phyloP scores from a whole-genome alignment of 2,329 filamentous ascomycete genomes.

The Fusarium pseudocircinatum region DNA sequence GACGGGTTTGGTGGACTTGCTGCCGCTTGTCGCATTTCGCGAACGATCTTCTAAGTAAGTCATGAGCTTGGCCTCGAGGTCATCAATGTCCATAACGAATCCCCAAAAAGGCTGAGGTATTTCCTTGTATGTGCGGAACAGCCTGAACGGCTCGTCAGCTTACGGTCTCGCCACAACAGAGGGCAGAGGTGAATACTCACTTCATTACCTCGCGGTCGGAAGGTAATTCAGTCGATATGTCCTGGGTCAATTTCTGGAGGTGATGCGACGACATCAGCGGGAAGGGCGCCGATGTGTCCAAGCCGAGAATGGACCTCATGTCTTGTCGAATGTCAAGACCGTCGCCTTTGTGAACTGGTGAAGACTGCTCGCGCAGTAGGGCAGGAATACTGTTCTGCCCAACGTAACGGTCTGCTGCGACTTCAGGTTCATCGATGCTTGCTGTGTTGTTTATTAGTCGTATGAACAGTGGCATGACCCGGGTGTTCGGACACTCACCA shows the following conservation, averaged over 20 bases:
- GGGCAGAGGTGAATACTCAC: conserved; percentile 52
- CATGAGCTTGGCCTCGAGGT: conserved; percentile 71
- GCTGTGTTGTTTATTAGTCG: conserved; percentile 47
- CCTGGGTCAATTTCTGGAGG: conserved; percentile 66
- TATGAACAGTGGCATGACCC: conserved; percentile 17
- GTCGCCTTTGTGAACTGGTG: conserved; percentile 61
- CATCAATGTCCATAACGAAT: conserved; percentile 72
- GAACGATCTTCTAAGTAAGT: conserved; percentile 72
- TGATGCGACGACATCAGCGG: conserved; percentile 73
- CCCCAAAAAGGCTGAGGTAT: conserved; percentile 75
- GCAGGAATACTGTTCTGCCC: conserved; percentile 75
- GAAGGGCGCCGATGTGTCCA: conserved; percentile 73
- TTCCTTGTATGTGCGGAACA: conserved; percentile 74
- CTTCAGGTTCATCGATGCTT: conserved; percentile 62
- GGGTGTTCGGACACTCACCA: conserved; percentile 43
- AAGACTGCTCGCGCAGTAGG: conserved; percentile 69
- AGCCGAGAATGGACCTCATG: conserved; percentile 72
- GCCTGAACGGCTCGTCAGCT: conserved; percentile 50
- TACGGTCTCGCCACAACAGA: not conserved
- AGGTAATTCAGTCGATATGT: conserved; percentile 70
- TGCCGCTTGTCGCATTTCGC: conserved; percentile 60
- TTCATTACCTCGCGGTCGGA: conserved; percentile 74
- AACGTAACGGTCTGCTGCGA: conserved; percentile 67
- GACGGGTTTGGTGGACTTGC: conserved; percentile 60
- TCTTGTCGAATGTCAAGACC: conserved; percentile 69